Evolutionary conservation across 371 early-diverging fungal genomes (phyloP).

Genomic region (Mortierella sp.): DNA sequence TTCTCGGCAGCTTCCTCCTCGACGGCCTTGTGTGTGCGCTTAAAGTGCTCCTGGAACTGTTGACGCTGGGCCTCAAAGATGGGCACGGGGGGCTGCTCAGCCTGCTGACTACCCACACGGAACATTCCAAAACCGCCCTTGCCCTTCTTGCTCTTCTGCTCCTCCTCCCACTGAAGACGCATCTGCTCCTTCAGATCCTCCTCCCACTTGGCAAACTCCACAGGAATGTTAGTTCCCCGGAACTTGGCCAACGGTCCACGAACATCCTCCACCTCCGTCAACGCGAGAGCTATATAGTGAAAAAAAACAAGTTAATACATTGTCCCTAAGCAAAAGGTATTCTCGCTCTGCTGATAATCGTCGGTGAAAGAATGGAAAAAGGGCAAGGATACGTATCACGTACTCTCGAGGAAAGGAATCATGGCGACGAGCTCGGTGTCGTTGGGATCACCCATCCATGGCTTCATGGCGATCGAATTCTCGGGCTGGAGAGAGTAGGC

Average conservation of each 20-base stretch:
- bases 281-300: conserved; percentile 66
- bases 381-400: conserved; percentile 50
- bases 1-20: conserved; percentile 57
- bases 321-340: too few species aligned
- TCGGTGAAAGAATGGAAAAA: background rate
- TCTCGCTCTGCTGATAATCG: too few species aligned
- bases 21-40: conserved; percentile 53
- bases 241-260: conserved; percentile 78
- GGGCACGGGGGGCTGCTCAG: conserved; percentile 50
- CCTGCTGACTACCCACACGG: conserved; percentile 48
- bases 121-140: conserved; percentile 53
- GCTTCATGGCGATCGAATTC: conserved; percentile 86
- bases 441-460: conserved; percentile 88
- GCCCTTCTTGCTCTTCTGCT: conserved; percentile 68
- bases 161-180: conserved; percentile 79
- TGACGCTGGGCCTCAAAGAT: conserved; percentile 53
- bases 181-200: conserved; percentile 73
- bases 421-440: conserved; percentile 87
- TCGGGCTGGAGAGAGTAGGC: conserved; percentile 90
- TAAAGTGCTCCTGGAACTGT: conserved; percentile 57
- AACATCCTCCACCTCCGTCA: conserved; percentile 84
- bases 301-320: background rate
- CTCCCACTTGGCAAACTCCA: conserved; percentile 80
- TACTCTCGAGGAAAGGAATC: conserved; percentile 93
- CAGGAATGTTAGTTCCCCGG: conserved; percentile 76